Base-by-base conservation (phyloP, 805 yeast genomes). In the Yarrowia hollandica region DNA sequence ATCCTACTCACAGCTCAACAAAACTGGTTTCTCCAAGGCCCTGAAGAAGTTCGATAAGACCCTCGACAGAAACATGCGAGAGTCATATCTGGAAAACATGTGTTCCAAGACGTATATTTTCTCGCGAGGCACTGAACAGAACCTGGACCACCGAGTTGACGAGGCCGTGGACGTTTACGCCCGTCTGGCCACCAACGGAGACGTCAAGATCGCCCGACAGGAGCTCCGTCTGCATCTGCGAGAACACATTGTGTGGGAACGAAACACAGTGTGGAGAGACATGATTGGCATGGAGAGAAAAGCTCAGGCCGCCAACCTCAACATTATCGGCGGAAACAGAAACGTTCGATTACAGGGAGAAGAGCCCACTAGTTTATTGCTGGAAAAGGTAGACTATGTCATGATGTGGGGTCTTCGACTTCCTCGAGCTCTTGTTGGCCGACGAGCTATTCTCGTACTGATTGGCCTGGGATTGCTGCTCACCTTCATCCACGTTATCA, bases 251-350 rank as follows among this genome's bases (percentile, higher is more conserved):
- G 96, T 91, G 16, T 92, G 97, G 95, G 98, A 92, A 73, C 81
- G 99, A 71, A 90, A 90, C 70, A 92, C 97, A 0, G 97, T 92
- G 25, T 92, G 99, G 99, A 85, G 94, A 69, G 97, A 92, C 71
- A 85, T 92, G 86, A 86, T 92, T 69, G 92, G 94, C 19, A 73
- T 91, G 66, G 97, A 91, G 70, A 80, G 96, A 65, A 88, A 88
- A 66, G 77, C 91, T 0, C 92, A 90, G 66, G 90, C 89, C 18
- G 90, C 91, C 2, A 37, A 60, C 30, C 42, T 61, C 26, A 65
- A 64, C 28, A 52, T 52, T 25, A 52, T 52, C 18, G 60, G 60
- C 8, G 61, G 60, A 64, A 66, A 63, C 62, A 68, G 63, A 14
- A 64, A 60, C 58, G 62, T 52, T 44, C 71, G 25, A 60, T 61